Conservation (phyloP, 163 green algal genomes). For the Volvox carteri region DNA sequence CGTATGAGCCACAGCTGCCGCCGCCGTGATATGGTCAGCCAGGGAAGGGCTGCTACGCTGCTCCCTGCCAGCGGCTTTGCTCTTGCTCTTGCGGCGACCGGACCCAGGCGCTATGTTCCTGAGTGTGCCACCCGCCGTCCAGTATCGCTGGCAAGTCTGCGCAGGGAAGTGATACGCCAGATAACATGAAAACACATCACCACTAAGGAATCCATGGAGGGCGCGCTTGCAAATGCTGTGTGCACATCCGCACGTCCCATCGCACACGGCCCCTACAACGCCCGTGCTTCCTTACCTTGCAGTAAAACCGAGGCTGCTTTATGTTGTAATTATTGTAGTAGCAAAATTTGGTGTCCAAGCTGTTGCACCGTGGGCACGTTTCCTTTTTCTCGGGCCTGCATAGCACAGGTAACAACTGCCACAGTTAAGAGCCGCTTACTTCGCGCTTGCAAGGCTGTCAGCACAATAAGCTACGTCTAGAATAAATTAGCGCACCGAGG, state of each 20-base stretch:
- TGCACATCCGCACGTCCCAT: background rate
- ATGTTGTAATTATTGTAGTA: slow-evolving; percentile 96
- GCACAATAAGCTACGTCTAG: too few species aligned
- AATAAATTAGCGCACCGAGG: slow-evolving; percentile 13
- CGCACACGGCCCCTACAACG: background rate
- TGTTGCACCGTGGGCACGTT: slow-evolving; percentile 72
- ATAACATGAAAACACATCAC: background rate
- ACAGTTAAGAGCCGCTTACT: background rate
- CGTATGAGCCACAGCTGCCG: slow-evolving; percentile 3
- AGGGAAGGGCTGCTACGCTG: slow-evolving; percentile 13
- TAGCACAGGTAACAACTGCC: background rate
- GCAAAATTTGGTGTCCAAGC: slow-evolving; percentile 87
- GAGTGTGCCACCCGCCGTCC: slow-evolving; percentile 91
- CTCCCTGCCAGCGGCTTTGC: slow-evolving; percentile 17
- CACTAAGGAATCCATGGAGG: background rate
- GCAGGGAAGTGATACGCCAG: background rate
- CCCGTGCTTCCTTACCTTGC: slow-evolving; percentile 68
- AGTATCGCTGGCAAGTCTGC: slow-evolving; percentile 91
- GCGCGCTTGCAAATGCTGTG: background rate
- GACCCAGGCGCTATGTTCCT: slow-evolving; percentile 91
- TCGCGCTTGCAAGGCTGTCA: too few species aligned
- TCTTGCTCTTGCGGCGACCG: slow-evolving; percentile 91
- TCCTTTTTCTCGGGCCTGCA: slow-evolving; percentile 28
- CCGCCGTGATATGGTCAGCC: slow-evolving; percentile 15
- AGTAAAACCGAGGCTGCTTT: slow-evolving; percentile 89